Evolutionary conservation across 2,329 filamentous ascomycete genomes (phyloP), one percentile per base, ranked within the genome.

Genomic region (Fusarium subglutinans): DNA sequence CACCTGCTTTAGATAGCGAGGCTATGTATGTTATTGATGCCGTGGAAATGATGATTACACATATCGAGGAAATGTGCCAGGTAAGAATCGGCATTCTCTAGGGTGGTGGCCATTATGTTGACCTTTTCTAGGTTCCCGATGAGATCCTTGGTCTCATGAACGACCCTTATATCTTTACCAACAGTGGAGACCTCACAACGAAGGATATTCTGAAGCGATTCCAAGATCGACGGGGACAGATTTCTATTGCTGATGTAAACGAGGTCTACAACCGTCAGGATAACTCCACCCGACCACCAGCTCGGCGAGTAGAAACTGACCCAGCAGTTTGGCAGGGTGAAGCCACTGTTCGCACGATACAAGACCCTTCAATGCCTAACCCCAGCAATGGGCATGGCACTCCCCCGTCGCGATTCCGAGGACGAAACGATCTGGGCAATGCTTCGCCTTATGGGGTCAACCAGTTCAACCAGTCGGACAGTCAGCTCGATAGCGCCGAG

Each of bases 201-300:
- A 99, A 99, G 82, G 96, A 99, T 79, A 98, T 99, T 62, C 88
- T 99, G 58, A 97, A 96, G 81, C 91, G 94, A 64, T 98, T 97
- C 83, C 95, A 95, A 56, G 94, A 97, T 79, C 92, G 96, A 71
- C 83, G 84, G 63, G 86, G 87, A 12, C 84, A 87, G 48, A 84
- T 91, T 84, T 83, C 93, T 86, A 85, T 89, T 84, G 84, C 86
- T 82, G 89, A 90, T 83, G 84, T 87, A 79, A 84, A 87, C 81
- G 87, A 90, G 80, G 84, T 88, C 81, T 84, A 87, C 80, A 84
- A 87, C 82, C 85, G 87, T 82, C 86, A 86, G 81, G 88, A 90
- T 82, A 86, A 92, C 83, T 83, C 87, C 79, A 87, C 80, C 59
- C 85, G 86, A 59, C 88, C 86, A 38, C 85, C 86, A 67, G 90